These are phyloP conservation scores for Cicer bijugum DNA, from an alignment of 306 rosid genomes.

Conservation along the genomic window DNA sequence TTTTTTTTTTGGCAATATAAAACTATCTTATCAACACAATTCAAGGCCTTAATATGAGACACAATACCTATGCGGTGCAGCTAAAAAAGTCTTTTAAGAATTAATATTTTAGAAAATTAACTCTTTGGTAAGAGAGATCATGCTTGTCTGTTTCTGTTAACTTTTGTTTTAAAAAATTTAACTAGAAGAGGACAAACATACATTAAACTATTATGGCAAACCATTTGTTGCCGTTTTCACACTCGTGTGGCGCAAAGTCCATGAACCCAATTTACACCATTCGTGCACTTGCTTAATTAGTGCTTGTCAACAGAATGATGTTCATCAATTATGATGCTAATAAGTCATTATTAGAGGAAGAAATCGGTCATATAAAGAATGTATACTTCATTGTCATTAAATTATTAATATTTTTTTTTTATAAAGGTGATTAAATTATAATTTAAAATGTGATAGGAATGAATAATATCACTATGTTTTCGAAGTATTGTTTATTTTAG, in stretches of 20 bases:
- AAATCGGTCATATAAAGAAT: constrained; percentile 41
- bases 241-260: constrained; percentile 42
- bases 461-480: too few species aligned
- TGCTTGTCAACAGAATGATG: constrained; percentile 61
- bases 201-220: neutral
- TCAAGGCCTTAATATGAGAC: constrained; percentile 1
- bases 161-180: constrained; percentile 20
- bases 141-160: constrained; percentile 41
- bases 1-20: neutral
- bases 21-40: neutral
- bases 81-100: constrained; percentile 34
- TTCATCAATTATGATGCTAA: constrained; percentile 34
- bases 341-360: constrained; percentile 35
- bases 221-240: constrained; percentile 50
- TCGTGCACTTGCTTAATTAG: constrained; percentile 49
- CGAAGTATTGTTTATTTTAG: too few species aligned
- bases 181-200: constrained; percentile 37
- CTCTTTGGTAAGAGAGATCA: constrained; percentile 35
- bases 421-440: too few species aligned
- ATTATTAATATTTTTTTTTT: neutral
- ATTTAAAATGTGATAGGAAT: too few species aligned
- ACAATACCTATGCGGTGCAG: constrained; percentile 18
- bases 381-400: constrained; percentile 10
- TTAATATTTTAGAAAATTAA: neutral
- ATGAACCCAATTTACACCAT: constrained; percentile 49